Base-by-base conservation (phyloP, 2,329 filamentous ascomycete species). In the Aspergillus arachidicola region DNA sequence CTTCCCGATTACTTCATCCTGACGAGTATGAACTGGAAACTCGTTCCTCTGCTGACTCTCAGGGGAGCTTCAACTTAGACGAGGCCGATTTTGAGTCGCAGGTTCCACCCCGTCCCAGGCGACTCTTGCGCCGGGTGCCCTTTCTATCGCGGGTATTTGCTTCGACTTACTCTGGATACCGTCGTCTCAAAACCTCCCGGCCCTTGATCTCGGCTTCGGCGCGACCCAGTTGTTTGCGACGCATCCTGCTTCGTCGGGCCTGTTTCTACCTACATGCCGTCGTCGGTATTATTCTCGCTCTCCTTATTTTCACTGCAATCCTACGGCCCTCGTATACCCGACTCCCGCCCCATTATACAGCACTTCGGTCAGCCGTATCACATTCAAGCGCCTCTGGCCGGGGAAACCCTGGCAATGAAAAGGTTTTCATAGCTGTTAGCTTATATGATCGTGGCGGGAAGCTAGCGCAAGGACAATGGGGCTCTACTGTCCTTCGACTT, bases 381-480 rank as follows among this genome's bases (percentile, higher is more conserved):
- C 69, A 69, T 32, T 79, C 76, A 26, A 67, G 72, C 26, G 60
- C 67, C 6, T 65, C 75, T 6, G 81, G 81, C 4, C 72, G 83
- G 54, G 85, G 80, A 9, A 88, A 88, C 66, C 71, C 80, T 1
- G 76, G 80, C 59, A 81, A 86, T 57, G 88, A 92, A 73, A 90
- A 87, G 70, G 80, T 93, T n/a, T 93, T 90, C 71, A 90, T 93
- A 58, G 88, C 88, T 1, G 86, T 90, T 19, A 91, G 88, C 70
- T 82, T 93, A 59, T 90, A 90, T 68, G 89, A 93, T 70, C 80
- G 82, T 23, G 80, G 81, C 7, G 89, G 88, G 1, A 78, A 83
- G 3, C 78, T 93, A 23, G 85, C 89, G 0, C 78, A 81, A 7
- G 89, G 90, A 1, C 78, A 81, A 32, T 93, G 90, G 90, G 89